Conservation (phyloP, 108 stramenopile species). For the Nitzschia putrida region DNA sequence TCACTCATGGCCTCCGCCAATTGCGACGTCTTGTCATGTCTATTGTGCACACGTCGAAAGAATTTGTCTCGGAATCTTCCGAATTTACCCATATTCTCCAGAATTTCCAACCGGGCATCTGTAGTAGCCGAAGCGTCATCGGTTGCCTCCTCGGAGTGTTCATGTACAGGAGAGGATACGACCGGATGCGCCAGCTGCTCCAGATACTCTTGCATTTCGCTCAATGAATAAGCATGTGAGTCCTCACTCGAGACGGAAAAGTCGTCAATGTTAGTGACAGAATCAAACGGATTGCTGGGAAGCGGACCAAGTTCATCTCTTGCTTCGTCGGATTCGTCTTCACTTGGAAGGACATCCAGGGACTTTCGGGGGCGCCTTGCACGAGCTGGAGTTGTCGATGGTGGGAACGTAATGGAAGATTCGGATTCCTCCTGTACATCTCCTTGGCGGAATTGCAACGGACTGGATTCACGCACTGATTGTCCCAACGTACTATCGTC, state of each 20-base stretch:
- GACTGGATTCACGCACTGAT: too few species aligned
- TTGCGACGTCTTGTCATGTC: not conserved
- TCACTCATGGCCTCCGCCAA: not conserved
- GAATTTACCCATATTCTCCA: not conserved
- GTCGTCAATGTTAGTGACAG: not conserved
- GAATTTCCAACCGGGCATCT: slow-evolving; percentile 7
- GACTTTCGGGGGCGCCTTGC: too few species aligned
- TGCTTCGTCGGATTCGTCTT: not conserved
- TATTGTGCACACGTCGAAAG: not conserved
- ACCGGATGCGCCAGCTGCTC: not conserved
- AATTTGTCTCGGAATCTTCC: slow-evolving; percentile 8
- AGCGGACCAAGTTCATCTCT: slow-evolving; percentile 14
- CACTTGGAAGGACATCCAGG: not conserved
- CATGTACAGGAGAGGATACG: not conserved
- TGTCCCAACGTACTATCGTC: not conserved
- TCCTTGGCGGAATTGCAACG: too few species aligned
- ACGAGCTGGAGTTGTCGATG: too few species aligned
- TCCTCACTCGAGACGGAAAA: not conserved
- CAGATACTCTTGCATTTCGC: slow-evolving; percentile 12
- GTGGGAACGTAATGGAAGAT: too few species aligned
- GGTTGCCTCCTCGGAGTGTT: not conserved
- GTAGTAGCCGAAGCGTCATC: not conserved
- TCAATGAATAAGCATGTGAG: not conserved
- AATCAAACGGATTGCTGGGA: slow-evolving; percentile 3
- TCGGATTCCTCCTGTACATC: too few species aligned